These are phyloP conservation scores for Arthrobotrys pseudoclavata DNA, from an alignment of 2,329 filamentous ascomycete species.

Conservation along the genomic window DNA sequence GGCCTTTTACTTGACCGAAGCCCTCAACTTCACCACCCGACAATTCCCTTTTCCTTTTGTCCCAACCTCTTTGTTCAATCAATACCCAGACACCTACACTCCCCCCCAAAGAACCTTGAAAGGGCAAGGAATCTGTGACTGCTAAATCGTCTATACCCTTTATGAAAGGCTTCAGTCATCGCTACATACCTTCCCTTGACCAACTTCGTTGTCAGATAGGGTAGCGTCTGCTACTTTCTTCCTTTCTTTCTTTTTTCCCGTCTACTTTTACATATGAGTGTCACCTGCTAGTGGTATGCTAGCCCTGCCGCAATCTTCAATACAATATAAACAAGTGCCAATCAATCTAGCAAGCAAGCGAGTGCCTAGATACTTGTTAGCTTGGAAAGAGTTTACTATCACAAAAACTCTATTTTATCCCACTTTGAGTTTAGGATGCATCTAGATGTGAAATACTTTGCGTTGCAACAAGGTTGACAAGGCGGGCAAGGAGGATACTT, in stretches of 20 bases:
- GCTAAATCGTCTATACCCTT: constrained; percentile 32
- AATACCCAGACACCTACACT: constrained; percentile 34
- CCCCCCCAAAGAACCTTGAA: constrained; percentile 4
- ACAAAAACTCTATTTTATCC: constrained; percentile 43
- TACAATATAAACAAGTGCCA: constrained; percentile 41
- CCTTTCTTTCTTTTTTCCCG: constrained; percentile 33
- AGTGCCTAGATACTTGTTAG: constrained; percentile 34
- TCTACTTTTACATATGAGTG: constrained; percentile 38
- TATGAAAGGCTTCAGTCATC: constrained; percentile 31
- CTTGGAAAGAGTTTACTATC: constrained; percentile 40
- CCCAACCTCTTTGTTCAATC: constrained; percentile 33
- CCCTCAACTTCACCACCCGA: constrained; percentile 21
- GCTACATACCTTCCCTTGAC: constrained; percentile 28
- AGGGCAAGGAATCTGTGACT: constrained; percentile 54
- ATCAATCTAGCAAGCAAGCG: constrained; percentile 53
- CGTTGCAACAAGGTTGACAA: constrained; percentile 48
- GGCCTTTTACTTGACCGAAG: constrained; percentile 27
- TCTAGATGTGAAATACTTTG: constrained; percentile 32
- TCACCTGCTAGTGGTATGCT: constrained; percentile 54
- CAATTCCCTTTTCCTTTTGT: constrained; percentile 37
- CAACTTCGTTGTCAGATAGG: constrained; percentile 47
- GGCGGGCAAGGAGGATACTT: constrained; percentile 21
- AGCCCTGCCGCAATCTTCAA: constrained; percentile 40
- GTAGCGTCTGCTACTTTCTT: constrained; percentile 23
- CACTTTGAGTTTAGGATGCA: constrained; percentile 38